Base-by-base conservation (phyloP, 148 eudicot species). In the Rhododendron ferrugineum region DNA sequence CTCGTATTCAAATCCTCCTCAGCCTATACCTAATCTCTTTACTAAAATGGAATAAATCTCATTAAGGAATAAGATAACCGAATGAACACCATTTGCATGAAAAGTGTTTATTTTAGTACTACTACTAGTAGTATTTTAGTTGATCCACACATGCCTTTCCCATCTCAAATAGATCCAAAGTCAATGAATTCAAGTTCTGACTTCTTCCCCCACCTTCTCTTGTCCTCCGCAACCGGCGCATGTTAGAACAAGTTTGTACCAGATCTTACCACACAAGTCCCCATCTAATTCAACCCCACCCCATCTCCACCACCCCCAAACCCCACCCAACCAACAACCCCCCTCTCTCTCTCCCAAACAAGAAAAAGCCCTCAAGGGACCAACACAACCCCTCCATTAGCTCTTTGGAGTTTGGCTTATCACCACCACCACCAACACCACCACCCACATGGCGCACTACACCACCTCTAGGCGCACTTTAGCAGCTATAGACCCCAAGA, bases 381-480 rank as follows among this genome's bases (percentile, higher is more conserved):
- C 60, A 54, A 15, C 47, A 6, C 74, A 30, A 62, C 79, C 76
- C 85, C 62, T 54, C 80, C 70, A 16, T 60, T 83, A 56, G 26
- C 88, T 77, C 74, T 44, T 16, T 74, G n/a, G n/a, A n/a, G n/a
- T n/a, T n/a, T n/a, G 14, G 30, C 62, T 81, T 68, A 78, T 49
- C 62, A 72, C 56, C 75, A 16, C 74, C 78, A 44, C 46, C 68
- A 86, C 88, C 56, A 49, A 0, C 15, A 49, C 81, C 87, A n/a
- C 85, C 60, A 26, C 78, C 80, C 6, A 22, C 64, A 89, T 91
- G 91, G 86, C 91, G 11, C 88, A 90, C 89, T 78, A 72, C 34
- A 81, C 91, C 85, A 83, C 72, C 56, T 79, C 89, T 85, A 80
- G 89, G 90, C 90, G 92, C 87, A 89, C n/a, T 83, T 87, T 91